Evolutionary conservation across 75 land plant species (phyloP).

Genomic region (Picea sitchensis): DNA sequence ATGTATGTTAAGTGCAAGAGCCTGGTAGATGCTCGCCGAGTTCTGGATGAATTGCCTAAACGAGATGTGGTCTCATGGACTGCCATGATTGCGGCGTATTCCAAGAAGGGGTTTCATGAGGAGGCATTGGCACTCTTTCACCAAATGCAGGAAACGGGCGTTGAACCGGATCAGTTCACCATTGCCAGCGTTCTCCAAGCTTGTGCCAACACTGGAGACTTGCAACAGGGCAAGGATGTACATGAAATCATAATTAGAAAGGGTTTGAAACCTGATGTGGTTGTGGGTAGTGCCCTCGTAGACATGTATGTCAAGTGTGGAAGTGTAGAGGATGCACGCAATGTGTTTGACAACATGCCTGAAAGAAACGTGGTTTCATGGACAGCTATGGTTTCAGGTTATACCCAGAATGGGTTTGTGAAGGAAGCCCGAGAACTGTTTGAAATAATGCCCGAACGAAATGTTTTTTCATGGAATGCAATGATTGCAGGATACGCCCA

Average conservation of each 20-base stretch:
- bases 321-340: constrained; percentile 12
- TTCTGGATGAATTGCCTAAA: constrained; percentile 4
- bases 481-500: constrained; percentile 12
- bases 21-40: constrained; percentile 11
- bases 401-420: constrained; percentile 14
- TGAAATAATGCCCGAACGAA: constrained; percentile 7
- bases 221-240: constrained; percentile 7
- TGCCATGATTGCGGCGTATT: constrained; percentile 53
- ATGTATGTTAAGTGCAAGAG: constrained; percentile 21
- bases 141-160: constrained; percentile 27
- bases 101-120: constrained; percentile 26
- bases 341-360: constrained; percentile 15
- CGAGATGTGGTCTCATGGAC: constrained; percentile 68
- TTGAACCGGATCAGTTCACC: constrained; percentile 35
- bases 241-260: neutral
- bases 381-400: constrained; percentile 24
- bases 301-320: constrained; percentile 23
- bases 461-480: constrained; percentile 14
- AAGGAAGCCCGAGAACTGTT: constrained; percentile 10
- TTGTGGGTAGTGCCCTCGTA: constrained; percentile 10
- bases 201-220: neutral
- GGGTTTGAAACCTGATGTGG: constrained; percentile 6
- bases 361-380: constrained; percentile 9
- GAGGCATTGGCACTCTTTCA: constrained; percentile 33
- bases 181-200: constrained; percentile 41